These are phyloP conservation scores for Gloeostereum incarnatum DNA, from an alignment of 768 basidiomycete species.

Conservation along the genomic window DNA sequence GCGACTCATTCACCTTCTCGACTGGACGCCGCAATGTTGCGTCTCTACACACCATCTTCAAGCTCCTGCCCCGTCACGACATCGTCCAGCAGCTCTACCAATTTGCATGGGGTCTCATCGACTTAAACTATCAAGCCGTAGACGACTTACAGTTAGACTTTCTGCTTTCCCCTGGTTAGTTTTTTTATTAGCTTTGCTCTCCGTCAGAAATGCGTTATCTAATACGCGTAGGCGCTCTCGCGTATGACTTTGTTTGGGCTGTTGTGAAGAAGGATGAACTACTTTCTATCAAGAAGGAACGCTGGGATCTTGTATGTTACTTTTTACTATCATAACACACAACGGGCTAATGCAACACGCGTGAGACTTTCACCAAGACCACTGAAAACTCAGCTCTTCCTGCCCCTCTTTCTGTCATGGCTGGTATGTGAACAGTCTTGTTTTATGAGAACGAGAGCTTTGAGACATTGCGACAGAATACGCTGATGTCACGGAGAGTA, in stretches of 20 bases:
- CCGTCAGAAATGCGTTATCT: too few relatives aligned
- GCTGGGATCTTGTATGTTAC: slow-evolving; percentile 83
- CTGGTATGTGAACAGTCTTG: slow-evolving; percentile 30
- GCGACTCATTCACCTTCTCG: slow-evolving; percentile 80
- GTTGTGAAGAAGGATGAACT: slow-evolving; percentile 77
- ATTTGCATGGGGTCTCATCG: slow-evolving; percentile 51
- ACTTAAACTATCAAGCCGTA: slow-evolving; percentile 61
- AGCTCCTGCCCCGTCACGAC: slow-evolving; percentile 80
- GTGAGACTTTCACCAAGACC: slow-evolving; percentile 76
- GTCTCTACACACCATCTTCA: slow-evolving; percentile 73
- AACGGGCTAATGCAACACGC: slow-evolving; percentile 3
- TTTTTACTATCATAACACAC: background rate
- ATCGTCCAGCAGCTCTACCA: slow-evolving; percentile 59
- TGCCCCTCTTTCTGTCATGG: slow-evolving; percentile 61
- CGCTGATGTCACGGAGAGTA: slow-evolving; percentile 73
- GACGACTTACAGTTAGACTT: slow-evolving; percentile 79
- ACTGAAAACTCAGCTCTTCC: slow-evolving; percentile 58
- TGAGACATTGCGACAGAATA: slow-evolving; percentile 41
- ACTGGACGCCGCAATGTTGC: slow-evolving; percentile 74
- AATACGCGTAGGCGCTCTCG: too few relatives aligned
- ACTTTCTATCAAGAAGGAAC: slow-evolving; percentile 49
- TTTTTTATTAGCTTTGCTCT: too few relatives aligned
- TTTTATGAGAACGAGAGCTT: slow-evolving; percentile 1
- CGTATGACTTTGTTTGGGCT: slow-evolving; percentile 74
- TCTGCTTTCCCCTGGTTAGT: slow-evolving; percentile 47